phyloP scores from a whole-genome alignment of 148 eudicot genomes.

The Amaranthus cruentus region DNA sequence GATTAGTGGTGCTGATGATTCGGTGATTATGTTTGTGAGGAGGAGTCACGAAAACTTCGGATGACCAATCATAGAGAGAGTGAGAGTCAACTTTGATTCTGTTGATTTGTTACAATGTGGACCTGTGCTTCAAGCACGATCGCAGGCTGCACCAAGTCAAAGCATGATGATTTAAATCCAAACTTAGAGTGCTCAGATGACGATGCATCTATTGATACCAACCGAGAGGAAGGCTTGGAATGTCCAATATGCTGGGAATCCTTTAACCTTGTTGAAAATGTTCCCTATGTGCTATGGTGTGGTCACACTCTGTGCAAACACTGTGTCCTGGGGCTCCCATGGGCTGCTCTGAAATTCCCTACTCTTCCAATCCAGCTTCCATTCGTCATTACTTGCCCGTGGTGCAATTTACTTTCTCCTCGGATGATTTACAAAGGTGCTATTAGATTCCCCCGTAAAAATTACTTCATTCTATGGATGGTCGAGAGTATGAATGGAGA shows the following conservation, averaged over 20 bases:
- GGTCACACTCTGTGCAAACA: constrained; percentile 62
- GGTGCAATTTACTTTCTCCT: constrained; percentile 55
- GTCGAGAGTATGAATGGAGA: constrained; percentile 69
- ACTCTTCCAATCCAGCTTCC: constrained; percentile 57
- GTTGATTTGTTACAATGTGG: constrained; percentile 35
- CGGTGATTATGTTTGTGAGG: constrained; percentile 8
- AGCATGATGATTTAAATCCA: constrained; percentile 23
- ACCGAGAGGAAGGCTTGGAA: constrained; percentile 54
- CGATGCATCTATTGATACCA: constrained; percentile 39
- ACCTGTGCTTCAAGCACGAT: constrained; percentile 40
- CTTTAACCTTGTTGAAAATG: constrained; percentile 60
- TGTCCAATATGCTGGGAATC: constrained; percentile 70
- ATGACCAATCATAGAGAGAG: constrained; percentile 12
- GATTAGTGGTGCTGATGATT: constrained; percentile 3
- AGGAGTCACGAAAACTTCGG: not conserved
- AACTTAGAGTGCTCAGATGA: constrained; percentile 53
- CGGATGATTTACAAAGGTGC: constrained; percentile 44
- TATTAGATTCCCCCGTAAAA: constrained; percentile 53
- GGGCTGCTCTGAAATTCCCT: constrained; percentile 54
- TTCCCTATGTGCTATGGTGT: constrained; percentile 64
- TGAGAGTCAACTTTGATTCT: not conserved
- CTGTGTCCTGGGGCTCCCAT: constrained; percentile 53
- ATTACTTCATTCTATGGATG: constrained; percentile 67
- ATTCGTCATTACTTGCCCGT: constrained; percentile 58
- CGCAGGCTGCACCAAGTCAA: constrained; percentile 27